Percentiles rank a stretch among this genome's conserved stretches.
Conservation (phyloP, 805 yeast species). For the Metschnikowia borealis region DNA sequence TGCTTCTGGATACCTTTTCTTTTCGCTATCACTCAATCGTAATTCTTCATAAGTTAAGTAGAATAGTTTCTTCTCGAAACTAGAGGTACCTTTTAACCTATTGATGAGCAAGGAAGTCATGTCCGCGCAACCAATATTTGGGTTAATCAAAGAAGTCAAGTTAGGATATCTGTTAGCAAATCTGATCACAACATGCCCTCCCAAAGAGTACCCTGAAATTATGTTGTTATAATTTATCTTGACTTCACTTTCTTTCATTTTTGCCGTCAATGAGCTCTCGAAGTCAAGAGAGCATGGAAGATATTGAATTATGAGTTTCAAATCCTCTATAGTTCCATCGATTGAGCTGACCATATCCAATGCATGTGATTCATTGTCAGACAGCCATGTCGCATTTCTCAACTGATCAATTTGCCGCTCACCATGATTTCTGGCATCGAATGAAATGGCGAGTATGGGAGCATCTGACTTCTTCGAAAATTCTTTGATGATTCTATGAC, state of each 20-base stretch:
- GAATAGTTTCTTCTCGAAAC: conserved; percentile 29
- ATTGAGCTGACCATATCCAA: conserved; percentile 46
- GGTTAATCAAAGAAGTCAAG: conserved; percentile 39
- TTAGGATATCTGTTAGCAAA: conserved; percentile 38
- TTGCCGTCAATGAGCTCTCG: conserved; percentile 21
- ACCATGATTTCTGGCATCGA: conserved; percentile 58
- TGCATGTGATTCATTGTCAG: conserved; percentile 49
- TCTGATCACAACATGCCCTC: conserved; percentile 54
- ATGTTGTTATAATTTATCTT: conserved; percentile 32
- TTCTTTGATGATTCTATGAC: conserved; percentile 32
- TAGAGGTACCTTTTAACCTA: conserved; percentile 28
- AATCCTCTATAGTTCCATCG: conserved; percentile 46
- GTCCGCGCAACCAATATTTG: conserved; percentile 49
- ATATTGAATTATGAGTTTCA: conserved; percentile 40
- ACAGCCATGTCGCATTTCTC: conserved; percentile 43
- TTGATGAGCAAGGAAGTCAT: conserved; percentile 42
- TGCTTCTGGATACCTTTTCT: conserved; percentile 27
- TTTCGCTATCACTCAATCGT: conserved; percentile 25
- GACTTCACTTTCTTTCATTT: conserved; percentile 16
- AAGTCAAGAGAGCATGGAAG: conserved; percentile 40
- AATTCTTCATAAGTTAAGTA: conserved; percentile 34
- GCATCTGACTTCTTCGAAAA: conserved; percentile 17
- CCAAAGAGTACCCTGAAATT: conserved; percentile 50
- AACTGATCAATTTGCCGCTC: conserved; percentile 32
- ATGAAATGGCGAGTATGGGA: conserved; percentile 46